Conservation (phyloP, 1,284 basidiomycete genomes). For the Fomes fomentarius region DNA sequence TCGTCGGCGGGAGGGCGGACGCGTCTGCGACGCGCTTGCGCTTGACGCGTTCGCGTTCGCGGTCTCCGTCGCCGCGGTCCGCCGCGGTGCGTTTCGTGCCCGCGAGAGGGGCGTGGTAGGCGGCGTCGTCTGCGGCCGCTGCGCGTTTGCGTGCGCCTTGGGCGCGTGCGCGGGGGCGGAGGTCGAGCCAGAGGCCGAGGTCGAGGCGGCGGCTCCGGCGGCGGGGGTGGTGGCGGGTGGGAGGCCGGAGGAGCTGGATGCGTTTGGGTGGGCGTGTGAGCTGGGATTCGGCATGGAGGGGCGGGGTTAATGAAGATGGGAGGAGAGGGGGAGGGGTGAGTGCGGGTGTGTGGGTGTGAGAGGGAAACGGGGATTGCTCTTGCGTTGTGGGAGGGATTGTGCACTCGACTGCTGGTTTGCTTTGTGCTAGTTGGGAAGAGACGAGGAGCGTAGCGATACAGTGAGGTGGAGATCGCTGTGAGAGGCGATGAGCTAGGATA, state of each 20-base stretch:
- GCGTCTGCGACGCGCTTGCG: constrained; percentile 62
- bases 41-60: constrained; percentile 58
- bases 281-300: neutral
- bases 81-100: constrained; percentile 31
- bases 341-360: neutral
- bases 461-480: neutral
- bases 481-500: no score
- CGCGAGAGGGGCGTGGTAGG: constrained; percentile 33
- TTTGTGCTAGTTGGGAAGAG: no score
- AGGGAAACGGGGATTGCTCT: neutral
- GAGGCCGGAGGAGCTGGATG: neutral
- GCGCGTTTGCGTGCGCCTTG: constrained; percentile 31
- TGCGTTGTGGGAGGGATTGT: neutral
- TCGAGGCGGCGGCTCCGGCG: constrained; percentile 9
- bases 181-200: no score
- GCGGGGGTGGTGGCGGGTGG: neutral
- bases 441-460: neutral
- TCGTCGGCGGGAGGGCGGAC: constrained; percentile 7
- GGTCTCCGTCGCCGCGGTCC: constrained; percentile 56
- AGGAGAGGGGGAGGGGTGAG: neutral
- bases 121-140: constrained; percentile 33
- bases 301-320: constrained; percentile 3
- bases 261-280: neutral
- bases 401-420: no score
- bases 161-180: constrained; percentile 21